These are phyloP conservation scores for Schwanniomyces etchellsii DNA, from an alignment of 1,139 yeast genomes.

Conservation along the genomic window DNA sequence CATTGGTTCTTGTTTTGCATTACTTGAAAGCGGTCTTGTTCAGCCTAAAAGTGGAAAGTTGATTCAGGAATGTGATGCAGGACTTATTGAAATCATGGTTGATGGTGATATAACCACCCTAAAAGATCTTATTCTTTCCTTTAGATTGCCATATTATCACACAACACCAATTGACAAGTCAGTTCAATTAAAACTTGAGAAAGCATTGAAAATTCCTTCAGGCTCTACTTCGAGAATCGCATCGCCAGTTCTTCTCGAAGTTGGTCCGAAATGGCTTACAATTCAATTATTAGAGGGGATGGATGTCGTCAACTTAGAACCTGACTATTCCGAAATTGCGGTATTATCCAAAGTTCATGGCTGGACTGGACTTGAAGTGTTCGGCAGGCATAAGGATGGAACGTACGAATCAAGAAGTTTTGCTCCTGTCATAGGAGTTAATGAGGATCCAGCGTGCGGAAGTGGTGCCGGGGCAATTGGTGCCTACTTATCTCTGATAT, in stretches of 20 bases:
- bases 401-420: constrained; percentile 32
- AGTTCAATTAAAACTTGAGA: constrained; percentile 12
- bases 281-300: constrained; percentile 21
- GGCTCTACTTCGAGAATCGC: constrained; percentile 7
- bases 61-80: constrained; percentile 40
- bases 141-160: constrained; percentile 19
- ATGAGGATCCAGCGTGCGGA: constrained; percentile 52
- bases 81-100: constrained; percentile 28
- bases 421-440: constrained; percentile 26
- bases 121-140: constrained; percentile 8
- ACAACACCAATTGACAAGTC: constrained; percentile 15
- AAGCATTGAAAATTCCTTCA: constrained; percentile 12
- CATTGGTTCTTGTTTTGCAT: constrained; percentile 44
- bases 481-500: constrained; percentile 13
- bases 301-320: constrained; percentile 21
- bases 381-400: constrained; percentile 22
- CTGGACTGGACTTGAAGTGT: constrained; percentile 29
- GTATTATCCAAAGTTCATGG: constrained; percentile 12
- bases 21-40: constrained; percentile 25
- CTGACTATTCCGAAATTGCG: constrained; percentile 20
- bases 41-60: constrained; percentile 19
- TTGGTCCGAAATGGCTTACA: constrained; percentile 41
- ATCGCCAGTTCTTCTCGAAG: constrained; percentile 19
- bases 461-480: constrained; percentile 40
- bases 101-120: constrained; percentile 9